Conservation (phyloP, 805 yeast species). For the Candida andamanensis region DNA sequence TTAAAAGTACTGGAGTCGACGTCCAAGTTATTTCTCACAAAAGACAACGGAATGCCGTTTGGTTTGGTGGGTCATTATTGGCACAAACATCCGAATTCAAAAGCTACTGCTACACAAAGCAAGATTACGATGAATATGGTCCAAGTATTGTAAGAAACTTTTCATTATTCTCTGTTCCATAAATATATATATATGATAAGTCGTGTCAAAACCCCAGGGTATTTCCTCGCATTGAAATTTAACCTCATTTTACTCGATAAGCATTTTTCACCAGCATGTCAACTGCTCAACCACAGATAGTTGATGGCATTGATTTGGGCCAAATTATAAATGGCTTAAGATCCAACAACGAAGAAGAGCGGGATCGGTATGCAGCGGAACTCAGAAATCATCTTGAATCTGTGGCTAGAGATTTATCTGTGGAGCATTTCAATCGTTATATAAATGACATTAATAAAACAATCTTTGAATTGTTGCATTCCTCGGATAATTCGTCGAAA, state of each 20-base stretch:
- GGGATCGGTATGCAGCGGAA: conserved; percentile 60
- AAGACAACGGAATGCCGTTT: conserved; percentile 96
- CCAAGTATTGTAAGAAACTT: conserved; percentile 97
- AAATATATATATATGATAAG: conserved; percentile 13
- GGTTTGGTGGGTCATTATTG: conserved; percentile 97
- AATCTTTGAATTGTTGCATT: conserved; percentile 78
- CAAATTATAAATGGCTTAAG: conserved; percentile 51
- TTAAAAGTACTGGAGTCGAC: conserved; percentile 87
- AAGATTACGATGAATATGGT: conserved; percentile 96
- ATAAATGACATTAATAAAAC: conserved; percentile 82
- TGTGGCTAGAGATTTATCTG: conserved; percentile 72
- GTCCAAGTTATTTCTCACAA: conserved; percentile 96
- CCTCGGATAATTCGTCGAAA: conserved; percentile 64
- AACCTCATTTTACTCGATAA: too few relatives aligned
- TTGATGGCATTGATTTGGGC: conserved; percentile 47
- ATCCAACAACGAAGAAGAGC: conserved; percentile 37
- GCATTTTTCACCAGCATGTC: background rate
- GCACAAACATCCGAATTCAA: conserved; percentile 97
- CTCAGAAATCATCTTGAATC: conserved; percentile 64
- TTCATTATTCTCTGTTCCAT: conserved; percentile 88
- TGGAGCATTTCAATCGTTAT: conserved; percentile 76
- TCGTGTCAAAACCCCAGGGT: too few relatives aligned
- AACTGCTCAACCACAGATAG: conserved; percentile 29
- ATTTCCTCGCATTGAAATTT: too few relatives aligned
- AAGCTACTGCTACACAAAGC: conserved; percentile 93